Percentiles rank a stretch among this genome's conserved stretches.
Evolutionary conservation across 176 grass and related monocot species (phyloP).

Genomic region (Poa annua): DNA sequence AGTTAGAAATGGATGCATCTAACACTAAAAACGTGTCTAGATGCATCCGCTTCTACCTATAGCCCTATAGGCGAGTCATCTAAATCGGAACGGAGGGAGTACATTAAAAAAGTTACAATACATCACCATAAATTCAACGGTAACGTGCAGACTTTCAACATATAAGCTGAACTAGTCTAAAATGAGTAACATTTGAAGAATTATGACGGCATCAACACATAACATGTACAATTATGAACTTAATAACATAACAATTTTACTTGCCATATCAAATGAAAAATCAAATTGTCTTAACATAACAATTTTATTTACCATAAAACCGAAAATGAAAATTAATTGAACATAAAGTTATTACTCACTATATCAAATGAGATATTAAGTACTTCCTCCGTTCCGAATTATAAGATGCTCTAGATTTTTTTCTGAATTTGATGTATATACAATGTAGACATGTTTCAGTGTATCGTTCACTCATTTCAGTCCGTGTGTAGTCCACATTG

Average conservation of each 20-base stretch:
- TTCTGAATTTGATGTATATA: too few species aligned
- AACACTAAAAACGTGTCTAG: too few species aligned
- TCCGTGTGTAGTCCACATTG: too few species aligned
- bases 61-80: too few species aligned
- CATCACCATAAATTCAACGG: background rate
- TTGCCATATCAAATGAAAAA: background rate
- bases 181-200: conserved; percentile 11
- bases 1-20: too few species aligned
- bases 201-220: background rate
- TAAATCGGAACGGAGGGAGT: too few species aligned
- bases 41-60: too few species aligned
- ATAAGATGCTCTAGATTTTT: too few species aligned
- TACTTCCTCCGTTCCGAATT: too few species aligned
- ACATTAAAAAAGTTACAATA: conserved; percentile 5
- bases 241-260: background rate
- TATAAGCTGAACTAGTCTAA: background rate
- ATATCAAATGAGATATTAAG: conserved; percentile 7
- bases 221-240: background rate
- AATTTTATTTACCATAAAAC: background rate
- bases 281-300: background rate
- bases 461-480: too few species aligned
- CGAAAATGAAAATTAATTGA: background rate
- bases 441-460: too few species aligned
- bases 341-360: background rate
- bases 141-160: background rate